These are phyloP conservation scores for Castanopsis chinensis DNA, from an alignment of 306 rosid species.

Conservation along the genomic window DNA sequence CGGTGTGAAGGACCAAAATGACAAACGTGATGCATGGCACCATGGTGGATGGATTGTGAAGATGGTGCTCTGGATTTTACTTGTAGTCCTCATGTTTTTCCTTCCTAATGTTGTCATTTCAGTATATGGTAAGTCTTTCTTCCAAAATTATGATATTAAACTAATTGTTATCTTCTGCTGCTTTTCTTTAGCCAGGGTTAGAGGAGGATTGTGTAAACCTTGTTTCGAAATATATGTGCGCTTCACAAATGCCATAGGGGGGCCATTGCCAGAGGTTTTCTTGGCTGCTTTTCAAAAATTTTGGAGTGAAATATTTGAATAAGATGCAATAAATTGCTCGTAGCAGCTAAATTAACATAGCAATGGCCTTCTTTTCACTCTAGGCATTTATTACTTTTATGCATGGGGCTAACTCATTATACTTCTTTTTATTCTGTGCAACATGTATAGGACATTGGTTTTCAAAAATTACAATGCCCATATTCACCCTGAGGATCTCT, in stretches of 20 bases:
- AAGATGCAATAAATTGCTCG: not conserved
- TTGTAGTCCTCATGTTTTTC: slow-evolving; percentile 76
- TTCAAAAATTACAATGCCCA: not conserved
- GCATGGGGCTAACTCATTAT: not conserved
- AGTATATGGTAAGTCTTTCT: slow-evolving; percentile 57
- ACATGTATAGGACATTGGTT: not conserved
- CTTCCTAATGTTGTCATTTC: slow-evolving; percentile 61
- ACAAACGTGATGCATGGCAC: slow-evolving; percentile 92
- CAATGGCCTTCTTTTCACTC: not conserved
- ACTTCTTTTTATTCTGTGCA: not conserved
- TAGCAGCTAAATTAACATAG: not conserved
- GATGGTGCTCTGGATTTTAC: slow-evolving; percentile 75
- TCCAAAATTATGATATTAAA: not conserved
- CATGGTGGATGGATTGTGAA: slow-evolving; percentile 94
- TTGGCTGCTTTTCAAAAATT: not conserved
- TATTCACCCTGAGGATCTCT: not conserved
- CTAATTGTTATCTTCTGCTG: not conserved
- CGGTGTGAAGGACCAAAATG: slow-evolving; percentile 89
- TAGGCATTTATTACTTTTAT: not conserved
- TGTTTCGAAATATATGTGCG: not conserved
- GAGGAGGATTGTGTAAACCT: not conserved
- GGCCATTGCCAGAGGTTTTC: not conserved
- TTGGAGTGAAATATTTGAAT: not conserved
- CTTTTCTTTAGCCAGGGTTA: slow-evolving; percentile 9
- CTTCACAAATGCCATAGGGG: not conserved